These are phyloP conservation scores for Cercospora berteroae DNA, from an alignment of 2,329 filamentous ascomycete species.

Conservation along the genomic window DNA sequence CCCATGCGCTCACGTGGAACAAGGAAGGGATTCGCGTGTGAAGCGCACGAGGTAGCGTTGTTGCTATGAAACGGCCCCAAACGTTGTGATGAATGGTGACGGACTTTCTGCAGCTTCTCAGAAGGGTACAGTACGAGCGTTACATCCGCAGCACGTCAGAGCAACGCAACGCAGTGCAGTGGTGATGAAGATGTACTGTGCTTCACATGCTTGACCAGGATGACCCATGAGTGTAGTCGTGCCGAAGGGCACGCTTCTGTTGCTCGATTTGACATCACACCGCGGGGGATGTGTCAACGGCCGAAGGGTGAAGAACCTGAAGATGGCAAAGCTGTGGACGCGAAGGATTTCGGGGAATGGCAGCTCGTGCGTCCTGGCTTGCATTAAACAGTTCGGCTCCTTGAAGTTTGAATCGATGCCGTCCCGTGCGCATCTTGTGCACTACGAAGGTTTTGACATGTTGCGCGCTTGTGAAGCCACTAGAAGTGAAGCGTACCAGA, in stretches of 20 bases:
- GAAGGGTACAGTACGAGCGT: background rate
- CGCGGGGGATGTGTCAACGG: background rate
- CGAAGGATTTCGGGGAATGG: constrained; percentile 2
- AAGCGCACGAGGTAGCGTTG: background rate
- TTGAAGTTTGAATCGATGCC: background rate
- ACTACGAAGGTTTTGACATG: background rate
- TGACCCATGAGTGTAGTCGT: background rate
- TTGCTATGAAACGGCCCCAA: background rate
- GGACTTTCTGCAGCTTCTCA: background rate
- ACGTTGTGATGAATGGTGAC: background rate
- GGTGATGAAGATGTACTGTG: background rate
- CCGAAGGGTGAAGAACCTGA: background rate
- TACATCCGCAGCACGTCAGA: background rate
- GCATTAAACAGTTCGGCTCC: background rate
- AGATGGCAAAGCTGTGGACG: background rate
- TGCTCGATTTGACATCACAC: constrained; percentile 2
- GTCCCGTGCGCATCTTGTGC: background rate
- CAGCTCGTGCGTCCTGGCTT: constrained; percentile 3
- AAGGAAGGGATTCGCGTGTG: background rate
- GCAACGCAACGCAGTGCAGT: background rate
- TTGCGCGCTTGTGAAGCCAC: background rate
- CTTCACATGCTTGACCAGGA: constrained; percentile 3
- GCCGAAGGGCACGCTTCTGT: background rate
- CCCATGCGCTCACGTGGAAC: background rate
- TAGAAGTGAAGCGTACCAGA: background rate